phyloP scores from a whole-genome alignment of 176 grass and related monocot species.

The Eleusine coracana region DNA sequence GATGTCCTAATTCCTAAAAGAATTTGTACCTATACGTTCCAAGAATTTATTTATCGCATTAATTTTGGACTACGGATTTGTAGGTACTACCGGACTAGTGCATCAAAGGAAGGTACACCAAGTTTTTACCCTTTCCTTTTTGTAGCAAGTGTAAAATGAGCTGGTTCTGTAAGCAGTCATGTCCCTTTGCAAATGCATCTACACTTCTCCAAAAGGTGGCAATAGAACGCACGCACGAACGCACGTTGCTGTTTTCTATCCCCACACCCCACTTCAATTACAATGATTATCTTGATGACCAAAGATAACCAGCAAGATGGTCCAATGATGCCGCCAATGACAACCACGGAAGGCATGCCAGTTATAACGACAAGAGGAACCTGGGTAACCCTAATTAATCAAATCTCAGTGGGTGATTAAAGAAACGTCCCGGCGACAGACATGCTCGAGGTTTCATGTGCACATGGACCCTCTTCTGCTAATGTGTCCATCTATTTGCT shows the following conservation, averaged over 20 bases:
- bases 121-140: background rate
- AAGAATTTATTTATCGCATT: background rate
- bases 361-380: conserved; percentile 36
- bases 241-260: background rate
- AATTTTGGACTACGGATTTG: background rate
- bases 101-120: background rate
- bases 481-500: conserved; percentile 2
- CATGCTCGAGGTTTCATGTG: conserved; percentile 69
- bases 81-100: background rate
- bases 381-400: conserved; percentile 36
- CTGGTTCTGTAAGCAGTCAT: background rate
- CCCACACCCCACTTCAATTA: background rate
- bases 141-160: background rate
- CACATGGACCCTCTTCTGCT: conserved; percentile 29
- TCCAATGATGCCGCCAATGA: conserved; percentile 42
- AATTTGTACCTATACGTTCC: background rate
- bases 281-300: conserved; percentile 26
- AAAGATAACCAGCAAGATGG: conserved; percentile 7
- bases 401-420: conserved; percentile 43
- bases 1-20: background rate
- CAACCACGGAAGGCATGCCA: conserved; percentile 19
- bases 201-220: background rate
- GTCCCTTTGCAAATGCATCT: conserved; percentile 3
- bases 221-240: conserved; percentile 1
- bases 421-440: conserved; percentile 48